Conservation (phyloP, 2,329 filamentous ascomycete species). For the Leptographium galeiforme region DNA sequence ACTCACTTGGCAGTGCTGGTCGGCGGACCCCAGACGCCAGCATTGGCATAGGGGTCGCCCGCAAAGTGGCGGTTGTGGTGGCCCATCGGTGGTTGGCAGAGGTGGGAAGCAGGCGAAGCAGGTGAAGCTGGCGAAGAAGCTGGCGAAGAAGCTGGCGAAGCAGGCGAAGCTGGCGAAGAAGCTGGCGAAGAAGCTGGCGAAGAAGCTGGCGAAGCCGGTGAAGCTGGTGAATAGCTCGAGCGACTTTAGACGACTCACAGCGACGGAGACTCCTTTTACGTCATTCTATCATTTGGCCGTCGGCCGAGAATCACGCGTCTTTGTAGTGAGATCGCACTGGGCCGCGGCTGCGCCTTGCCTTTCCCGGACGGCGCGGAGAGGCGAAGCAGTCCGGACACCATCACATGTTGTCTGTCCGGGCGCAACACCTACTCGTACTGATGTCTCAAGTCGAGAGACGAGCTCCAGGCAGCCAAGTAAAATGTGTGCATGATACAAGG, state of each 20-base stretch:
- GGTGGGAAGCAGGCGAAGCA: neutral
- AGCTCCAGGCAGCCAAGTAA: too few species aligned
- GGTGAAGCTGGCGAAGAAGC: neutral
- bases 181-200: neutral
- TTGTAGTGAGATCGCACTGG: neutral
- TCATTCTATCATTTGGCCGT: too few species aligned
- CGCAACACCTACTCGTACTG: too few species aligned
- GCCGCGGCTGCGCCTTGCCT: neutral
- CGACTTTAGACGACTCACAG: neutral
- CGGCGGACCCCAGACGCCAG: slow-evolving; percentile 17
- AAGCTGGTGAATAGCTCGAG: neutral
- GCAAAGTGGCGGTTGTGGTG: slow-evolving; percentile 17
- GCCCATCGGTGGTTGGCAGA: slow-evolving; percentile 12
- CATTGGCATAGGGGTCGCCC: slow-evolving; percentile 14
- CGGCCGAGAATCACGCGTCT: neutral
- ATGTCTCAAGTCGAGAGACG: too few species aligned
- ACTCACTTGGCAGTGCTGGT: slow-evolving; percentile 18
- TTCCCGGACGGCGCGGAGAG: neutral
- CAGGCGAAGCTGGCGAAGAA: neutral
- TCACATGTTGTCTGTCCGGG: too few species aligned
- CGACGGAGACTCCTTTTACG: too few species aligned
- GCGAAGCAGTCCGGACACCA: neutral
- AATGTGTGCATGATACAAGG: neutral
- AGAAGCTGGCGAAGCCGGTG: neutral
- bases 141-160: too few species aligned